phyloP scores from a whole-genome alignment of 441 rosid genomes.

The Erodium trifolium region DNA sequence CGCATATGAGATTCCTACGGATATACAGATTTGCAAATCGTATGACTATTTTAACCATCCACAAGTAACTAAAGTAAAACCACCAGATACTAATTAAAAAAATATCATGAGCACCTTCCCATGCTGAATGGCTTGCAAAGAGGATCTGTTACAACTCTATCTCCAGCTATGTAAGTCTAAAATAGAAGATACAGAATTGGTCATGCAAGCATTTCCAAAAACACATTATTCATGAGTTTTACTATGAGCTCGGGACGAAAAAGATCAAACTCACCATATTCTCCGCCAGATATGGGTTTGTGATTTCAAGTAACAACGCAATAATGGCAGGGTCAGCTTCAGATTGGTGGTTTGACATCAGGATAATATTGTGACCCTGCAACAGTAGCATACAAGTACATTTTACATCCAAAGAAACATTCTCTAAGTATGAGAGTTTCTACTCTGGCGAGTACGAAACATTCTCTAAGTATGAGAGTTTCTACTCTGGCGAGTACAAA shows the following conservation, averaged over 20 bases:
- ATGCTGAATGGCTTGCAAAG: conserved; percentile 97
- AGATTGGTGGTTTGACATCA: conserved; percentile 94
- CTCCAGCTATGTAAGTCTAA: conserved; percentile 91
- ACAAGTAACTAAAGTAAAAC: conserved; percentile 20
- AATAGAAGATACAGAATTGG: conserved; percentile 20
- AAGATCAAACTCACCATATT: conserved; percentile 48
- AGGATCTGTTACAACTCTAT: conserved; percentile 92
- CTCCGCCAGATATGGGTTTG: conserved; percentile 55
- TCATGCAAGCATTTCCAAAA: conserved; percentile 20
- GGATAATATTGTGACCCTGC: conserved; percentile 82
- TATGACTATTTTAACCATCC: conserved; percentile 17
- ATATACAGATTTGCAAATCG: conserved; percentile 16
- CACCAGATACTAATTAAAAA: conserved; percentile 18
- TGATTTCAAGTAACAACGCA: conserved; percentile 72
- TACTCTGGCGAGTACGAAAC: neutral
- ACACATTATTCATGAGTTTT: conserved; percentile 11
- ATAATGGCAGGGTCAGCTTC: conserved; percentile 98
- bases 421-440: conserved; percentile 2
- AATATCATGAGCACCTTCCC: conserved; percentile 63
- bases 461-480: conserved; percentile 3
- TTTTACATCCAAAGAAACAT: conserved; percentile 9
- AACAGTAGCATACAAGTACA: conserved; percentile 21
- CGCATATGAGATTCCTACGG: conserved; percentile 88
- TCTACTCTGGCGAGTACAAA: neutral
- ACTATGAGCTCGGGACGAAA: conserved; percentile 20